phyloP scores from a whole-genome alignment of 2,329 filamentous ascomycete genomes.

The Elsinoe arachidis region DNA sequence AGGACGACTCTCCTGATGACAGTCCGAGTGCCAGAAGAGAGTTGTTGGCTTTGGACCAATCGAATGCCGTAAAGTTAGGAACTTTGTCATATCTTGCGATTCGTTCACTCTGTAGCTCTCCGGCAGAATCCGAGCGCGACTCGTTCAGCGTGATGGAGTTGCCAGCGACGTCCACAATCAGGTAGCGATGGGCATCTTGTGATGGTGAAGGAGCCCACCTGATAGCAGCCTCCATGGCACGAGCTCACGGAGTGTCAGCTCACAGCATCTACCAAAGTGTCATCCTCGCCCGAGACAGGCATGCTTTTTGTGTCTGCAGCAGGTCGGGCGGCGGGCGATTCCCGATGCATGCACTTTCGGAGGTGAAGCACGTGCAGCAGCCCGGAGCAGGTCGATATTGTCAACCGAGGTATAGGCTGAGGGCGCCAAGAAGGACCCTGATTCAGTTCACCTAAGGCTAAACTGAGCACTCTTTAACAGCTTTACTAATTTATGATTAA shows the following conservation, averaged over 20 bases:
- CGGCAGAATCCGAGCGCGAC: conserved; percentile 31
- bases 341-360: too few species aligned
- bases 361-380: too few species aligned
- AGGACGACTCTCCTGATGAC: conserved; percentile 63
- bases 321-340: too few species aligned
- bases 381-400: too few species aligned
- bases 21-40: conserved; percentile 68
- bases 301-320: too few species aligned
- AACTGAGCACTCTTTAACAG: too few species aligned
- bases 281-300: too few species aligned
- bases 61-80: conserved; percentile 55
- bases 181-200: conserved; percentile 45
- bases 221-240: conserved; percentile 50
- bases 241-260: neutral
- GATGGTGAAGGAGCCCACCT: conserved; percentile 55
- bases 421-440: too few species aligned
- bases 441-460: too few species aligned
- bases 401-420: too few species aligned
- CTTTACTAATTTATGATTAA: too few species aligned
- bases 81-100: conserved; percentile 43
- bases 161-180: conserved; percentile 52
- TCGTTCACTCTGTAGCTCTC: conserved; percentile 43
- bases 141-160: conserved; percentile 52
- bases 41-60: conserved; percentile 54
- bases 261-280: neutral